Conservation (phyloP, 1,284 basidiomycete genomes). For the Cutaneotrichosporon arboriforme region DNA sequence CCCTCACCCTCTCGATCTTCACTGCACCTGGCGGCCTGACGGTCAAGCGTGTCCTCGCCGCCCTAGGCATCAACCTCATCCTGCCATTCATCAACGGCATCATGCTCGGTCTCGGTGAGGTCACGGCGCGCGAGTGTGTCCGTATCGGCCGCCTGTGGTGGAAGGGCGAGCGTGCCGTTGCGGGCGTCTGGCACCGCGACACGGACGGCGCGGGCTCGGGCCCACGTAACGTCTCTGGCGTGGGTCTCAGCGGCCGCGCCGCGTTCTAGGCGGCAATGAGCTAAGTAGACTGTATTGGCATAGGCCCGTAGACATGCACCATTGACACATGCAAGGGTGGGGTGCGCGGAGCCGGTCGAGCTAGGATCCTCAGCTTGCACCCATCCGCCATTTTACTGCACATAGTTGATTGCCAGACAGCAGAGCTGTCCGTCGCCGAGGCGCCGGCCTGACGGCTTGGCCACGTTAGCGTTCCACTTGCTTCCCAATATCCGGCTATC, state of each 20-base stretch:
- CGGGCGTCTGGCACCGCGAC: conserved; percentile 18
- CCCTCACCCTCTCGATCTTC: conserved; percentile 70
- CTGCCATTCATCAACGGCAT: conserved; percentile 95
- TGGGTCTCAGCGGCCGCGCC: conserved; percentile 32
- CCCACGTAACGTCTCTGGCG: conserved; percentile 16
- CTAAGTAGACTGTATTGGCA: neutral
- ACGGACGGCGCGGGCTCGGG: conserved; percentile 15
- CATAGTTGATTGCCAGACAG: no score
- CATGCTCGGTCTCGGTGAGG: conserved; percentile 97
- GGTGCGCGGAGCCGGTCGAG: no score
- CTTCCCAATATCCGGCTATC: no score
- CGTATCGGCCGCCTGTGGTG: conserved; percentile 57
- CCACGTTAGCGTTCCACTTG: no score
- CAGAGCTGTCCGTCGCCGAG: no score
- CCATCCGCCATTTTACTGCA: no score
- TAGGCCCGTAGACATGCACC: conserved; percentile 1
- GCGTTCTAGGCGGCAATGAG: conserved; percentile 11
- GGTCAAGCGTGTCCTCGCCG: conserved; percentile 66
- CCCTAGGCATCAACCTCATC: conserved; percentile 83
- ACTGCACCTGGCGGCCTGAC: conserved; percentile 73
- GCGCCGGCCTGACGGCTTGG: no score
- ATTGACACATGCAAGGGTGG: no score
- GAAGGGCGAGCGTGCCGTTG: conserved; percentile 32
- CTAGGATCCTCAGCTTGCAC: no score
- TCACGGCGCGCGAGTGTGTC: conserved; percentile 84